Evolutionary conservation across 2,329 filamentous ascomycete genomes (phyloP).

Genomic region (Trichoderma simmonsii): DNA sequence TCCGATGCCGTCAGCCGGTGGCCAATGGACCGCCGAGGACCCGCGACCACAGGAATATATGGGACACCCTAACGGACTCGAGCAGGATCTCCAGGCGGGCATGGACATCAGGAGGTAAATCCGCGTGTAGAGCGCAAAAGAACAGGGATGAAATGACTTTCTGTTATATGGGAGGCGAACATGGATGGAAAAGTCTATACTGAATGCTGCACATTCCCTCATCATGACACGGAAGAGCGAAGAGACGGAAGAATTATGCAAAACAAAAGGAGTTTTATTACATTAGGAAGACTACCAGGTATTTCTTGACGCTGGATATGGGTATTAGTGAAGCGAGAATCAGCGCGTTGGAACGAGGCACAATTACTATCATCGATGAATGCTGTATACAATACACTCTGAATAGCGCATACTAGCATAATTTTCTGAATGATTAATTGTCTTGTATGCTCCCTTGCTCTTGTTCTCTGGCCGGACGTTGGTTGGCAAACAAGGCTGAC

Average conservation of each 20-base stretch:
- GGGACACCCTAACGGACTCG: conserved; percentile 47
- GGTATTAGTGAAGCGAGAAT: neutral
- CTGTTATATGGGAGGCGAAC: neutral
- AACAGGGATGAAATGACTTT: neutral
- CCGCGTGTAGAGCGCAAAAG: neutral
- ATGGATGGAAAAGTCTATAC: neutral
- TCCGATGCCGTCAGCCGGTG: conserved; percentile 49
- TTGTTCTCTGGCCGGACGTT: neutral
- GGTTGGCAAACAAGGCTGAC: neutral
- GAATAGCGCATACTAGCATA: neutral
- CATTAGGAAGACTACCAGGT: neutral
- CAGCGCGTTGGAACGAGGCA: neutral
- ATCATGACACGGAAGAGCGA: neutral
- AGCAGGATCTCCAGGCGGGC: conserved; percentile 57
- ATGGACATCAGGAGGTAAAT: conserved; percentile 32
- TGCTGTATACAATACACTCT: conserved; percentile 6
- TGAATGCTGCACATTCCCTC: neutral
- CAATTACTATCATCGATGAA: neutral
- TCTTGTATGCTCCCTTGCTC: neutral
- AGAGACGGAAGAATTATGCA: neutral
- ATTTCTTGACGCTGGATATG: neutral
- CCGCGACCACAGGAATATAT: conserved; percentile 59
- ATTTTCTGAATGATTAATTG: neutral
- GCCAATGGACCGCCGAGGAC: conserved; percentile 58
- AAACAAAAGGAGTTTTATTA: neutral